Conservation (phyloP, 805 yeast species). For the Saccharomycopsis fibuligera region DNA sequence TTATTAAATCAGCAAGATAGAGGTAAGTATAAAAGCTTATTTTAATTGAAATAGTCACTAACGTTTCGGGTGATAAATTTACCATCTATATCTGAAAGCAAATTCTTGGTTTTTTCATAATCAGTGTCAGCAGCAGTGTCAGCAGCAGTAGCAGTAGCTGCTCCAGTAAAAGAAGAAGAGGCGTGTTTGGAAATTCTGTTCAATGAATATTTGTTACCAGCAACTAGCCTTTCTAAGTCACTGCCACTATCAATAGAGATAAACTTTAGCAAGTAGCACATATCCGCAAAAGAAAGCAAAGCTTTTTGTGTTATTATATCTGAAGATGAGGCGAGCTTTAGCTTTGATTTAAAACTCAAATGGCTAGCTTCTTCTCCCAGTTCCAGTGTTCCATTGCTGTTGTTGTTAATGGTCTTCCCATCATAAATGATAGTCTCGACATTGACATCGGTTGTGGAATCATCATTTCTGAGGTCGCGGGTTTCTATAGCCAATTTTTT, state of each 20-base stretch:
- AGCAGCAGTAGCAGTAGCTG: too few relatives aligned
- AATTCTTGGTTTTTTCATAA: neutral
- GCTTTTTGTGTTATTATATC: too few relatives aligned
- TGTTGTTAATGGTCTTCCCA: too few relatives aligned
- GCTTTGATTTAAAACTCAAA: neutral
- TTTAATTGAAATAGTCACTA: slow-evolving; percentile 7
- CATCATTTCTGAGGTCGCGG: neutral
- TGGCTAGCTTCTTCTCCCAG: too few relatives aligned
- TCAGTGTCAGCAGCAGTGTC: too few relatives aligned
- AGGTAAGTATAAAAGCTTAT: slow-evolving; percentile 12
- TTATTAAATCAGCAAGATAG: too few relatives aligned
- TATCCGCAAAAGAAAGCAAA: slow-evolving; percentile 9
- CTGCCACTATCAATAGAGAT: neutral
- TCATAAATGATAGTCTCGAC: too few relatives aligned
- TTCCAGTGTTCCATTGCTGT: too few relatives aligned
- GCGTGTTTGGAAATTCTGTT: neutral
- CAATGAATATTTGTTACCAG: neutral
- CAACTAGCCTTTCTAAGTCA: neutral
- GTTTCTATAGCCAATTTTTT: neutral
- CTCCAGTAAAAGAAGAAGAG: too few relatives aligned
- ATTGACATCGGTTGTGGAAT: neutral
- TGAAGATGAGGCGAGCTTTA: too few relatives aligned
- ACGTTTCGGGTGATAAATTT: slow-evolving; percentile 7
- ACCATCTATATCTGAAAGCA: slow-evolving; percentile 7
- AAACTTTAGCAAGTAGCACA: slow-evolving; percentile 2